phyloP scores from a whole-genome alignment of 2,329 filamentous ascomycete species.

The Colletotrichum somersetense region DNA sequence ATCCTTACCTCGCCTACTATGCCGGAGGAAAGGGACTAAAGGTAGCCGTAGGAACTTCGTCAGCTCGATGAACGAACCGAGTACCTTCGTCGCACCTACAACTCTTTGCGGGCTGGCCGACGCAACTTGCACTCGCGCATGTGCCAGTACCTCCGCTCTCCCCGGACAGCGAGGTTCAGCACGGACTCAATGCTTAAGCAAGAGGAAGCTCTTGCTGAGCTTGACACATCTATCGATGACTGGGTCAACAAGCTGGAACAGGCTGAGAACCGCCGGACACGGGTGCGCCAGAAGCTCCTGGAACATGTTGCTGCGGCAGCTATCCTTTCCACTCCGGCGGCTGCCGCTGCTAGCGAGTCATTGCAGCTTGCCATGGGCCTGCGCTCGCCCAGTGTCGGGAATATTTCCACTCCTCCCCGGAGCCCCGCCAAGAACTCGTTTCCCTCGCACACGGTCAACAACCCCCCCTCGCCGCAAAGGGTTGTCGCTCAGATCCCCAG shows the following conservation, averaged over 20 bases:
- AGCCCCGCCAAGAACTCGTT: constrained; percentile 65
- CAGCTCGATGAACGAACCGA: constrained; percentile 83
- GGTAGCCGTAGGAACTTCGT: constrained; percentile 72
- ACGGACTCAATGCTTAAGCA: constrained; percentile 82
- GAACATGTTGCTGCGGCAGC: constrained; percentile 83
- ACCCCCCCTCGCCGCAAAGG: constrained; percentile 64
- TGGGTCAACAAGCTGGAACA: constrained; percentile 85
- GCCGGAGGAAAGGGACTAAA: constrained; percentile 18
- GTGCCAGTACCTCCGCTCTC: constrained; percentile 80
- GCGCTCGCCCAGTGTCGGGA: constrained; percentile 51
- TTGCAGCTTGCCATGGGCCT: constrained; percentile 58
- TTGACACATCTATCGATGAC: constrained; percentile 83
- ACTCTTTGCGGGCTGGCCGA: constrained; percentile 79
- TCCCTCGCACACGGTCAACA: constrained; percentile 51
- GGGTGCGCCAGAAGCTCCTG: constrained; percentile 82
- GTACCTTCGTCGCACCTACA: constrained; percentile 82
- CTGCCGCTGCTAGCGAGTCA: constrained; percentile 54
- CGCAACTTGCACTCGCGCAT: constrained; percentile 83
- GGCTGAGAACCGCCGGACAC: constrained; percentile 80
- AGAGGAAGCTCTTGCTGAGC: constrained; percentile 81
- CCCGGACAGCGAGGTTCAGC: constrained; percentile 78
- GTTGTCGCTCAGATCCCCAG: constrained; percentile 67
- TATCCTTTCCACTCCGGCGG: constrained; percentile 58
- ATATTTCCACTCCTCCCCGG: constrained; percentile 69
- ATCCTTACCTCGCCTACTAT: not conserved